Base-by-base conservation (phyloP, 805 yeast species). In the Candida taoyuanica region DNA sequence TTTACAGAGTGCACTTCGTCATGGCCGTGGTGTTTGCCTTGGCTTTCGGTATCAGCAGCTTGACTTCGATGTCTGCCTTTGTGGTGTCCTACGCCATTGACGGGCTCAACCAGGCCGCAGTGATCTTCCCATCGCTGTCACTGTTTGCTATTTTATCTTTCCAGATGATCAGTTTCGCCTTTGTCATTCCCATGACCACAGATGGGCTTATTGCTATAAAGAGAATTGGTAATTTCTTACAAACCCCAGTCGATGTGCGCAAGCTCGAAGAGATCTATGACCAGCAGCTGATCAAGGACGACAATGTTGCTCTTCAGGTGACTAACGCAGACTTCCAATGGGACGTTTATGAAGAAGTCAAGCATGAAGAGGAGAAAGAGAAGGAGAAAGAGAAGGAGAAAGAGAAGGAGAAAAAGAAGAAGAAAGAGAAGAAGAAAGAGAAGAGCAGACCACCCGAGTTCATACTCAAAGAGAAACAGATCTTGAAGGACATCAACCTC, bases 101-200 rank as follows among this genome's bases (percentile, higher is more conserved):
- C 17, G 53, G 66, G 28, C 46, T 52, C 46, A 66, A 65, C 39
- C 75, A 85, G 4, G 85, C 84, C 6, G 35, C 68, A 74, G 65
- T 71, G 23, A 67, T 83, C 21, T 83, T 83, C 53, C 67, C 89
- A 1, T 82, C 91, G 2, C 62, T 83, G 28, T 70, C 87, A 0
- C 65, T 81, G 39, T 82, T 82, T 62, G 74, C 72, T 49, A 67
- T 74, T n/a, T 67, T 83, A 46, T 61, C 81, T 13, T 64, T 68
- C 29, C 81, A 75, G 50, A 71, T 81, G 48, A 67, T 81, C 19
- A 31, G 66, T 76, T 46, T 62, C 76, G 63, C 62, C 76, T 34
- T 88, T 86, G 3, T 53, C 78, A 47, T 78, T 44, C 71, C 77
- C 29, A 64, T 81, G 17, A 65, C 74, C 5, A 64, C 74, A n/a